Evolutionary conservation across 306 rosid genomes (phyloP), one percentile per base, ranked within the genome.

Genomic region (Acacia crassicarpa): DNA sequence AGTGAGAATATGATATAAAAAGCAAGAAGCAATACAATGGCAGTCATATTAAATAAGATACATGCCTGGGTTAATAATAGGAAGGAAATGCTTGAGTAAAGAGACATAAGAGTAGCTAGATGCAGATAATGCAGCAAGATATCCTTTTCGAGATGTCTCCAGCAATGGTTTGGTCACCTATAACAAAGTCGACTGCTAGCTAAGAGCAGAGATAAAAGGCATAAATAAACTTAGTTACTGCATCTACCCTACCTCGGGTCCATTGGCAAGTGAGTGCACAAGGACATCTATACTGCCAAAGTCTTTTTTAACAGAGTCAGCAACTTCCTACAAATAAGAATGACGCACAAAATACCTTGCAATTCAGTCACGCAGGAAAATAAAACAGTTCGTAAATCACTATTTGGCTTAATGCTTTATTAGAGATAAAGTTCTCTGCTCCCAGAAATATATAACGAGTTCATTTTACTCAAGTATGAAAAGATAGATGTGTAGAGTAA

Each of bases 211-310:
- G 49, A 41, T 71, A 40, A 16, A 30, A 45, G 38, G 63, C 77
- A 68, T 23, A 43, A 69, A 58, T 81, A 75, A 81, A 74, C 51
- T 51, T 43, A 32, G 56, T 61, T 69, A 83, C 6, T 4, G 77
- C 68, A 80, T 79, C 62, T 41, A 53, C n/a, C 23, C 19, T 86
- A 95, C 98, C 95, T 95, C 99, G n/a, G 99, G 99, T 75, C 92
- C 98, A 84, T 95, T 95, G 62, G 99, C 99, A 84, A 95, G 99
- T n/a, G 99, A 93, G 88, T 95, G 99, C 82, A 95, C 99, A 74
- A 95, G 98, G 78, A 95, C 92, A 86, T 95, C 99, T 76, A 95
- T 91, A 91, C 92, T 95, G 84, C 99, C 99, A 71, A 91, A 95
- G 86, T 95, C 98, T 67, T 86, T 90, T 89, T 93, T 92, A 80